Base-by-base conservation (phyloP, 176 grass and related monocot species). In the Aegilops sharonensis region DNA sequence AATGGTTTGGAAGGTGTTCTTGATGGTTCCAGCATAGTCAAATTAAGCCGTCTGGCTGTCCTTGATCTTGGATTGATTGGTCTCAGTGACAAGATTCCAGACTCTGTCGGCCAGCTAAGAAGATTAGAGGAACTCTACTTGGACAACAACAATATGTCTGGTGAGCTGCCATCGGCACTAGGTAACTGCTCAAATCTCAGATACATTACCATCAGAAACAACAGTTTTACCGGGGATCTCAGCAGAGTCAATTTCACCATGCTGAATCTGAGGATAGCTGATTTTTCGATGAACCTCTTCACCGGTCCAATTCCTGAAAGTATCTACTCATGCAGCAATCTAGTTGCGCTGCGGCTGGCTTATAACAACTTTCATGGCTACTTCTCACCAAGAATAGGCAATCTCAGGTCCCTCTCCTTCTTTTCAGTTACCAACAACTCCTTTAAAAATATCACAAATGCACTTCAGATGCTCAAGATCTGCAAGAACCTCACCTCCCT, bases 251-350 rank as follows among this genome's bases (percentile, higher is more conserved):
- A 95, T 52, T 95, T 93, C 68, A 65, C 84, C 81, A 29, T 40
- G 85, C 21, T 95, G 83, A 75, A 87, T 88, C 81, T 93, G 71
- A 81, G 60, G 15, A 88, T 50, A 40, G 88, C 83, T 2, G 94
- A 95, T 87, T 87, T 95, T 50, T 90, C 71, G 14, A 8, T 76
- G 30, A 95, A 95, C 80, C 11, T 52, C 8, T 95, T 95, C 63
- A 84, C 40, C 32, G 94, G 94, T 47, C 34, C 34, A 60, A 54
- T 95, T 64, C 94, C 94, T 73, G 87, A 93, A 65, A 93, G 86
- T 84, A 91, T 95, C 52, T 95, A 88, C 80, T 74, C 67, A 50
- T 95, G 91, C 85, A 93, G 8, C 29, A 89, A 85, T 82, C 78
- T 95, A 45, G 73, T 84, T 72, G 94, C 94, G 1, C 37, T 95